These are phyloP conservation scores for Larix sibirica DNA, from an alignment of 83 land plant genomes.

Conservation along the genomic window DNA sequence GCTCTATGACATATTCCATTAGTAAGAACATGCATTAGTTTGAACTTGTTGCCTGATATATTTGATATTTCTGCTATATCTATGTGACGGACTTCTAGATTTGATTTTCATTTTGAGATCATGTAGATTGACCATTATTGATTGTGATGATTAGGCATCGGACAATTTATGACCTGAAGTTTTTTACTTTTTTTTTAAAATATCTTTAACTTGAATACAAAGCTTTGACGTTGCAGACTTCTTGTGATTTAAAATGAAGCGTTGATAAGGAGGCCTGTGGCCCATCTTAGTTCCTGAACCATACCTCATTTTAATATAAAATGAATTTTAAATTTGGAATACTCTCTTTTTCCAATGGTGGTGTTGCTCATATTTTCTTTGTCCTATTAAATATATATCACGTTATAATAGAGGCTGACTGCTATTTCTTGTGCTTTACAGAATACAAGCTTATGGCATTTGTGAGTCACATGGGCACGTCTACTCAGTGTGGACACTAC, in stretches of 20 bases:
- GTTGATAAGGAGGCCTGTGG: neutral
- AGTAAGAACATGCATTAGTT: no score
- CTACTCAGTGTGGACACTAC: conserved; percentile 97
- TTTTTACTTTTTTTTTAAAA: no score
- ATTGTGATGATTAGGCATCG: no score
- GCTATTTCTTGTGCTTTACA: conserved; percentile 23
- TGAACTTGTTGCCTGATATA: no score
- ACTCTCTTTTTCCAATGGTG: neutral
- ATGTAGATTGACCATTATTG: no score
- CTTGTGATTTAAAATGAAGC: no score
- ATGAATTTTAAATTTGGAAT: neutral
- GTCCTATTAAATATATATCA: neutral
- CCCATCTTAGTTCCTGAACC: neutral
- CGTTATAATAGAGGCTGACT: neutral
- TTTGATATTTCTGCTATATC: no score
- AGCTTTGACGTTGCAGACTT: no score
- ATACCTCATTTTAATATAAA: neutral
- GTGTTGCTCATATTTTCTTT: neutral
- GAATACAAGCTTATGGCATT: conserved; percentile 88
- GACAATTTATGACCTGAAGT: no score
- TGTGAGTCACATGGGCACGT: conserved; percentile 97
- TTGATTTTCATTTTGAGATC: neutral
- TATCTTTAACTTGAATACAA: no score
- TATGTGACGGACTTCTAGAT: neutral
- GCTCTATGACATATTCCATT: no score